These are phyloP conservation scores for Arachis stenosperma DNA, from an alignment of 306 rosid genomes.

Conservation along the genomic window DNA sequence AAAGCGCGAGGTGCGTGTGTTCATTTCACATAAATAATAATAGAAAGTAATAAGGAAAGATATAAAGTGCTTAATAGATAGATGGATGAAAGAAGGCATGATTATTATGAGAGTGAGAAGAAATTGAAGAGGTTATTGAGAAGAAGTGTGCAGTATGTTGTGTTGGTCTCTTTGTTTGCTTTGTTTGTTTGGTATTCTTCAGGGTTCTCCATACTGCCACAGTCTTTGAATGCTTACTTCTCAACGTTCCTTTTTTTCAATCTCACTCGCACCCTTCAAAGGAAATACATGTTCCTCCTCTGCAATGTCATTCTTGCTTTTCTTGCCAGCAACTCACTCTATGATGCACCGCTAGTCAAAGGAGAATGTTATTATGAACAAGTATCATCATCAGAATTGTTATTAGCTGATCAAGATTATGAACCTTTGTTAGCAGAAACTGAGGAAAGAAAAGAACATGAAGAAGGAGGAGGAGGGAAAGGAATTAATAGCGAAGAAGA, in stretches of 20 bases:
- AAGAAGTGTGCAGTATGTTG: constrained; percentile 40
- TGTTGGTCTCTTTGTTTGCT: constrained; percentile 49
- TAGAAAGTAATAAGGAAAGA: too few species aligned
- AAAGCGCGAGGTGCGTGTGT: too few species aligned
- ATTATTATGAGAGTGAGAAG: constrained; percentile 19
- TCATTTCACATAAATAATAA: too few species aligned
- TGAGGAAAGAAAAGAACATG: background rate
- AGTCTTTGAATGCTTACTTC: constrained; percentile 58
- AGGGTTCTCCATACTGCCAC: constrained; percentile 44
- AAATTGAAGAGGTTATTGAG: constrained; percentile 39
- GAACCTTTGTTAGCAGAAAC: background rate
- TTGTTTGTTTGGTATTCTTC: constrained; percentile 45
- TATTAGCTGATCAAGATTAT: background rate
- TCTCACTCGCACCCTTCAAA: constrained; percentile 58
- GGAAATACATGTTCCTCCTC: constrained; percentile 72
- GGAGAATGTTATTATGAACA: background rate
- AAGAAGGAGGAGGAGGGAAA: background rate
- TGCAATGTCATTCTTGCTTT: constrained; percentile 73
- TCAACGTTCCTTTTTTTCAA: constrained; percentile 56
- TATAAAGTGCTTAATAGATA: background rate
- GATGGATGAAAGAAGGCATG: constrained; percentile 42
- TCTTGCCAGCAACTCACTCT: constrained; percentile 48
- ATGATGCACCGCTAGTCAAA: background rate
- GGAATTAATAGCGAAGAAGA: background rate
- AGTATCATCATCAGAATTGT: constrained; percentile 6